phyloP scores from a whole-genome alignment of 768 basidiomycete genomes.

The Clavaria fumosa region DNA sequence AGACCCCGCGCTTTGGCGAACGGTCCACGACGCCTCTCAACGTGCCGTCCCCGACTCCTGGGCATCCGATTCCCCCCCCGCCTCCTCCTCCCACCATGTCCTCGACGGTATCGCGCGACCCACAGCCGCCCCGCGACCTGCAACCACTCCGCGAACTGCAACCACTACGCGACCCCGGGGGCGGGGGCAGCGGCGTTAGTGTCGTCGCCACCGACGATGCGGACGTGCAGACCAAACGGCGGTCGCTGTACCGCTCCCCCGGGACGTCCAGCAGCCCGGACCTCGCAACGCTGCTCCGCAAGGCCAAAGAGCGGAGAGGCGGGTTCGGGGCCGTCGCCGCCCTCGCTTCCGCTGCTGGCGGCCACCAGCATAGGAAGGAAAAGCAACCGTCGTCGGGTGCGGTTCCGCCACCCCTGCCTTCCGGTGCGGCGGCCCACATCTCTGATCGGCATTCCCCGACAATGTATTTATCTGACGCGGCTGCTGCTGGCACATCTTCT shows the following conservation, averaged over 20 bases:
- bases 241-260: conserved; percentile 75
- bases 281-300: conserved; percentile 71
- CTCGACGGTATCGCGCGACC: conserved; percentile 46
- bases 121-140: too few species aligned
- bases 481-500: too few species aligned
- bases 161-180: too few species aligned
- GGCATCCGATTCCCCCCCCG: conserved; percentile 13
- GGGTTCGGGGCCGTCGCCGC: conserved; percentile 28
- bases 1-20: conserved; percentile 23
- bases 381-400: too few species aligned
- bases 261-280: conserved; percentile 90
- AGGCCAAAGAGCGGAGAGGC: conserved; percentile 63
- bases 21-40: conserved; percentile 48
- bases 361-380: conserved; percentile 21
- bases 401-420: too few species aligned
- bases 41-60: conserved; percentile 52
- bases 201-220: conserved; percentile 48
- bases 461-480: too few species aligned
- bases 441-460: too few species aligned
- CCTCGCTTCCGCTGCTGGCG: too few species aligned
- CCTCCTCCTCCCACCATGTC: conserved; percentile 38
- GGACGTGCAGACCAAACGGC: conserved; percentile 56
- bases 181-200: too few species aligned
- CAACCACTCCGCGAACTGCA: too few species aligned
- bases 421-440: too few species aligned